phyloP scores from a whole-genome alignment of 805 yeast genomes.

The Suhomyces emberorum region DNA sequence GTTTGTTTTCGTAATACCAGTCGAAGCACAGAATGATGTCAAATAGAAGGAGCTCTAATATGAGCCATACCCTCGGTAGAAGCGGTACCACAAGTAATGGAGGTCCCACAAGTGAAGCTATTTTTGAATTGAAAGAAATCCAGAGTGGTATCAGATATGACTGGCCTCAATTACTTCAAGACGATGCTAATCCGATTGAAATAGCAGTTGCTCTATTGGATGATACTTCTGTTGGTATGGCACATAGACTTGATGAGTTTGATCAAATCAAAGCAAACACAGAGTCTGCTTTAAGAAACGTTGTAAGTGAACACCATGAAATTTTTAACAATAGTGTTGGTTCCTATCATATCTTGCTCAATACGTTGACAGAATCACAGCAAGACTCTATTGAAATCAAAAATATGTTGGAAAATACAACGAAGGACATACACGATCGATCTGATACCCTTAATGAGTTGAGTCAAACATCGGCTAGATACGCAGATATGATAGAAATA shows the following conservation, averaged over 20 bases:
- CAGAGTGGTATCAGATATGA: constrained; percentile 38
- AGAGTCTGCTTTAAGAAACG: constrained; percentile 54
- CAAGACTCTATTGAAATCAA: constrained; percentile 48
- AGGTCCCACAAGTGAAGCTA: constrained; percentile 25
- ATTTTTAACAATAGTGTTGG: constrained; percentile 85
- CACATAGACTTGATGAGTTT: constrained; percentile 69
- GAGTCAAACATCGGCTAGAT: constrained; percentile 57
- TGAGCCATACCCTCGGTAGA: too few species aligned
- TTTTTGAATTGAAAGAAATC: constrained; percentile 34
- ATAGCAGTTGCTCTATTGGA: constrained; percentile 80
- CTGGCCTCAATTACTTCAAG: constrained; percentile 42
- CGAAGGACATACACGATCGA: constrained; percentile 49
- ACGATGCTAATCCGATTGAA: constrained; percentile 74
- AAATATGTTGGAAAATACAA: constrained; percentile 46
- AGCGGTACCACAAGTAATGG: too few species aligned
- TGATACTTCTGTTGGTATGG: constrained; percentile 86
- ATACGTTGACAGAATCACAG: constrained; percentile 64
- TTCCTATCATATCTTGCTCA: constrained; percentile 69
- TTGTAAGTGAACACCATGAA: constrained; percentile 80
- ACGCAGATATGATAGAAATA: constrained; percentile 66
- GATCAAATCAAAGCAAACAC: constrained; percentile 55
- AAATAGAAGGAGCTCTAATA: too few species aligned
- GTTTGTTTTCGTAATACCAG: too few species aligned
- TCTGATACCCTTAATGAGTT: constrained; percentile 60
- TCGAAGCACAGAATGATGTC: too few species aligned